These are phyloP conservation scores for Limnanthes douglasii DNA, from an alignment of 345 rosid genomes.

Conservation along the genomic window DNA sequence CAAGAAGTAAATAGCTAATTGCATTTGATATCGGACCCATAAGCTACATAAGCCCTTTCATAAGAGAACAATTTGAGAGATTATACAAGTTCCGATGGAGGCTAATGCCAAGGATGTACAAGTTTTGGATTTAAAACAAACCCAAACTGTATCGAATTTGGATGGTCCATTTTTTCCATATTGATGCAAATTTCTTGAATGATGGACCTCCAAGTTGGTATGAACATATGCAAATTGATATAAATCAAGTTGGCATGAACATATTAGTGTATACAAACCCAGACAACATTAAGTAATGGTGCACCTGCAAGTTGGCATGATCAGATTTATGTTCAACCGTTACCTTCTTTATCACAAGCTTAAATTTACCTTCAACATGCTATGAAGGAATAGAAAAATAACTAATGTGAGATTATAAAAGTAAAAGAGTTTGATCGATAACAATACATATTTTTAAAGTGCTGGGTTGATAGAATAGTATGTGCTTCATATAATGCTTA, in stretches of 20 bases:
- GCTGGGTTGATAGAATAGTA: too few relatives aligned
- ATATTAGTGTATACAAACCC: too few relatives aligned
- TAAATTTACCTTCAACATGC: slow-evolving; percentile 53
- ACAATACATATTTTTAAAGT: too few relatives aligned
- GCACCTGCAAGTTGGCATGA: too few relatives aligned
- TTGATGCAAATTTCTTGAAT: slow-evolving; percentile 55
- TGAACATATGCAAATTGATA: too few relatives aligned
- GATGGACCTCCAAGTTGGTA: slow-evolving; percentile 54
- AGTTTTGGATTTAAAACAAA: slow-evolving; percentile 16
- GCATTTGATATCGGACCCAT: slow-evolving; percentile 54
- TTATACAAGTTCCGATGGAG: neutral
- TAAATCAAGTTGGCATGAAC: too few relatives aligned
- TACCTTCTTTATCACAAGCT: slow-evolving; percentile 98
- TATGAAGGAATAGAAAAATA: neutral
- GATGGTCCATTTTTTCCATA: slow-evolving; percentile 76
- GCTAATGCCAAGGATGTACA: too few relatives aligned
- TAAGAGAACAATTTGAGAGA: neutral
- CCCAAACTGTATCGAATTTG: slow-evolving; percentile 87
- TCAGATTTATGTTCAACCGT: slow-evolving; percentile 83
- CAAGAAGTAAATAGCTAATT: slow-evolving; percentile 42
- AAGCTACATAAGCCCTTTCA: slow-evolving; percentile 83
- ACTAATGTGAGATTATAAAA: too few relatives aligned
- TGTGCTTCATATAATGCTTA: too few relatives aligned
- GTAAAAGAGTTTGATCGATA: too few relatives aligned
- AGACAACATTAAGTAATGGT: too few relatives aligned